Evolutionary conservation across 345 rosid species (phyloP), one percentile per base, ranked within the genome.

Genomic region (Pugionium cornutum): DNA sequence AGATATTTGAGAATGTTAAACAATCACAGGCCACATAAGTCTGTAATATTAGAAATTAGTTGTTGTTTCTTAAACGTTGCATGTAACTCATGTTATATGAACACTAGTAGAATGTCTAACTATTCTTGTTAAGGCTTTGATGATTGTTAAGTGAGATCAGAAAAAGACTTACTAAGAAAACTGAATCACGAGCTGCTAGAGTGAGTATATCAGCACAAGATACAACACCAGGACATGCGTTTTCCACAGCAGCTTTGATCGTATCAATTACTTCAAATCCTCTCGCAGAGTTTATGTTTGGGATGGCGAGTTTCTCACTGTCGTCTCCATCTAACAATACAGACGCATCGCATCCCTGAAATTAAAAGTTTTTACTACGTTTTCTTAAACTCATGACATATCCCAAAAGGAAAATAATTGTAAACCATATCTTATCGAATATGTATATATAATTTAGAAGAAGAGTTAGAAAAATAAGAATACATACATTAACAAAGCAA

Each of bases 201-300:
- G 90, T 53, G 35, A 89, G 68, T 62, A 86, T 82, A 74, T 89
- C 96, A 34, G 89, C 89, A 64, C 95, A 88, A 0, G 91, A 88
- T 18, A 85, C 91, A 63, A 83, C 74, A 29, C 89, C 94, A 33
- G 82, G 81, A 75, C 96, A 88, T 40, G 75, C 75, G 25, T 67
- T 75, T 78, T 91, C 97, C 41, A 86, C 84, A 1, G 87, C 87
- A 6, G 62, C 53, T 77, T 88, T 88, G 41, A 91, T 78, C 3
- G 45, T 41, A 62, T 87, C 94, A 33, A 87, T 62, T 1, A 83
- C 82, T 61, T 85, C 82, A 62, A 66, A 87, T 50, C 94, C 94
- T 73, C 85, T 79, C 0, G 66, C 85, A 4, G 88, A 84, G 62
- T 83, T 84, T 8, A 52, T 5, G 62, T 84, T 87, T 11, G 84